Conservation (phyloP, 2,329 filamentous ascomycete species). For the Xylariaceae sp. region DNA sequence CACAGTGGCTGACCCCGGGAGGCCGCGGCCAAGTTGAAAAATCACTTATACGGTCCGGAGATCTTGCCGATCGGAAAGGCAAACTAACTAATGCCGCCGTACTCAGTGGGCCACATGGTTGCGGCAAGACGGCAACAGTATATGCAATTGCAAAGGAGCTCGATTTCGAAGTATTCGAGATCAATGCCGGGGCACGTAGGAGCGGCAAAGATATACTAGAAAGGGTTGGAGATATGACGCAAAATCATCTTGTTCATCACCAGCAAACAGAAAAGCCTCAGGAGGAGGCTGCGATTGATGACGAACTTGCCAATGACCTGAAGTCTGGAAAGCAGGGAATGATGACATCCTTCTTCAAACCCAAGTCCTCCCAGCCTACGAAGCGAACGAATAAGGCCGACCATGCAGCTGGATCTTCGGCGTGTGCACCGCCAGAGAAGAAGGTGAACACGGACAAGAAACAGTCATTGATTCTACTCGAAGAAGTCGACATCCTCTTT, state of each 20-base stretch:
- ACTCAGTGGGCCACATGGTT: conserved; percentile 82
- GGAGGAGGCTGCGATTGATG: conserved; percentile 33
- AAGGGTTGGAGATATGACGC: conserved; percentile 92
- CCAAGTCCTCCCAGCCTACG: conserved; percentile 34
- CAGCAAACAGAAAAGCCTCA: conserved; percentile 35
- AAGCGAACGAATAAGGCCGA: conserved; percentile 31
- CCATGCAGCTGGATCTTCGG: conserved; percentile 5
- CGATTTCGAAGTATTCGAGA: conserved; percentile 90
- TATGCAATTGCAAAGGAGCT: conserved; percentile 90
- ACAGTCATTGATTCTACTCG: conserved; percentile 88
- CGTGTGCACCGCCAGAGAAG: conserved; percentile 26
- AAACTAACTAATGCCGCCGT: conserved; percentile 71
- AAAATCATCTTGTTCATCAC: conserved; percentile 77
- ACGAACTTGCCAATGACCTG: conserved; percentile 51
- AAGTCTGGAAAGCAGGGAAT: conserved; percentile 69
- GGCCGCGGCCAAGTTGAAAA: conserved; percentile 41
- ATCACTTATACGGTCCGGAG: conserved; percentile 47
- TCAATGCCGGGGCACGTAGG: conserved; percentile 76
- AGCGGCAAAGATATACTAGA: conserved; percentile 88
- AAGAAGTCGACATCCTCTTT: conserved; percentile 90
- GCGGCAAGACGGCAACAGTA: conserved; percentile 88
- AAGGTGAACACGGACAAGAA: conserved; percentile 58
- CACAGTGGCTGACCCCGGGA: conserved; percentile 38
- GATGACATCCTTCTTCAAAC: conserved; percentile 76
- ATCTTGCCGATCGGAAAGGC: conserved; percentile 18